A percentile compares a stretch with the other conserved stretches of the same genome.
Evolutionary conservation across 202 grass and related monocot species (phyloP).

Genomic region (Panicum virgatum): DNA sequence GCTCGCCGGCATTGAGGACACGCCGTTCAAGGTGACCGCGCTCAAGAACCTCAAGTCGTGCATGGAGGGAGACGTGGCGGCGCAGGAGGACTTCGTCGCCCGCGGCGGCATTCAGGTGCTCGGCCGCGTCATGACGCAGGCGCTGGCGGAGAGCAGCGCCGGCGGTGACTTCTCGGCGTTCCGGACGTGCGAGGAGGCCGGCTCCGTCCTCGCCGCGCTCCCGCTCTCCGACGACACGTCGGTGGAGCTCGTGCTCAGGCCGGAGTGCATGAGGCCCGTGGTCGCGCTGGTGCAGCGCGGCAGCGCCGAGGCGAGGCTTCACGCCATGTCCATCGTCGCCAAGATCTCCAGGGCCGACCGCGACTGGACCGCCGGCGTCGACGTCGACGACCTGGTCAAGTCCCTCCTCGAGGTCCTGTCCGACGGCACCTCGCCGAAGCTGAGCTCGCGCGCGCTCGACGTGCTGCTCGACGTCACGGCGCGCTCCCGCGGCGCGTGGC

Average conservation of each 20-base stretch:
- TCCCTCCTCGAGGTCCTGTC: conserved; percentile 83
- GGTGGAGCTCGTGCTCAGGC: conserved; percentile 38
- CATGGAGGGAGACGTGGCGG: conserved; percentile 43
- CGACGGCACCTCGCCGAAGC: conserved; percentile 61
- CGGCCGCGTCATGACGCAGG: conserved; percentile 59
- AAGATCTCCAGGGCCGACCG: conserved; percentile 46
- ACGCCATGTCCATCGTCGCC: conserved; percentile 62
- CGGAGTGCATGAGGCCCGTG: conserved; percentile 62
- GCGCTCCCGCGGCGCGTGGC: conserved; percentile 28
- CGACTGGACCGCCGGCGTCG: conserved; percentile 46
- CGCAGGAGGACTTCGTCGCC: conserved; percentile 54
- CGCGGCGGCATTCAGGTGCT: conserved; percentile 50
- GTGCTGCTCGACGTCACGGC: conserved; percentile 55
- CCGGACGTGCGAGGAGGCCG: conserved; percentile 67
- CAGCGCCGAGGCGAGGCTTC: conserved; percentile 65
- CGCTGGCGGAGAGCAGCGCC: conserved; percentile 32
- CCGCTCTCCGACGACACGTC: conserved; percentile 49
- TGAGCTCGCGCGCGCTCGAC: conserved; percentile 72
- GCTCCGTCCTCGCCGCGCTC: conserved; percentile 55
- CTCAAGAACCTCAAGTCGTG: conserved; percentile 51
- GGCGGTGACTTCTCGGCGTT: conserved; percentile 62
- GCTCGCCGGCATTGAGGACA: conserved; percentile 43
- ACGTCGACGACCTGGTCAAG: conserved; percentile 54
- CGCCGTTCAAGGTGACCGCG: conserved; percentile 79
- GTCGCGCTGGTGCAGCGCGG: conserved; percentile 70